Base-by-base conservation (phyloP, 192 early-diverging fungal genomes). In the Powellomyces hirtus region DNA sequence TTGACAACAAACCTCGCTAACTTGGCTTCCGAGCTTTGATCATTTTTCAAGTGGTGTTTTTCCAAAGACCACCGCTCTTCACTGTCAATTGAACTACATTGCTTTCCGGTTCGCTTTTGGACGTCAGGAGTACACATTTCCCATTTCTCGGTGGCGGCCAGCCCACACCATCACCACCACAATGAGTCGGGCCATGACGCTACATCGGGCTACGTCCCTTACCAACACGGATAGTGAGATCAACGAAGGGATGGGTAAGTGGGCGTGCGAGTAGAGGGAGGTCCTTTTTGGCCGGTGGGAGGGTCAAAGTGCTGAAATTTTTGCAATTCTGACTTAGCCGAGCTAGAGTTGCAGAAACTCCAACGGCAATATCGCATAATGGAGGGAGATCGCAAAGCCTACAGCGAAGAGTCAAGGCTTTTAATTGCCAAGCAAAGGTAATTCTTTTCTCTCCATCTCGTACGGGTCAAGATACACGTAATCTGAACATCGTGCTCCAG, bases 371-470 rank as follows among this genome's bases (percentile, higher is more conserved):
- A 84, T 62, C 64, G 82, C 10, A 84, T 84, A 64, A 84, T 84
- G 82, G 83, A 85, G 62, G 78, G 80, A 31, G 83, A 85, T 52
- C 63, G 83, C 11, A 85, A 86, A 66, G 81, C 84, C 1, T 86
- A 86, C 75, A 75, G 74, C 59, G 84, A 86, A 69, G 84, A 86
- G 50, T 79, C 79, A 8, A 40, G 81, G 29, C 37, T 86, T 11
- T 59, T 80, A 7, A 82, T 86, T 46, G 68, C 74, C 18, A 86
- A 86, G 57, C 84, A 86, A 60, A 66, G 84, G 84, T 86, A 65
- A 16, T 18, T 18, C 10, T 26, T 8, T 24, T 24, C 7, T 53
- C 24, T 53, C 13, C 16, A 53, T 10, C 8, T 26, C 40, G 10
- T 42, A n/a, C n/a, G n/a, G 2, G 59, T 35, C 40, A 0, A 18